Percentiles rank a stretch among this genome's conserved stretches.
Conservation (phyloP, 1,139 yeast genomes). For the Lodderomyces metapsilosis region DNA sequence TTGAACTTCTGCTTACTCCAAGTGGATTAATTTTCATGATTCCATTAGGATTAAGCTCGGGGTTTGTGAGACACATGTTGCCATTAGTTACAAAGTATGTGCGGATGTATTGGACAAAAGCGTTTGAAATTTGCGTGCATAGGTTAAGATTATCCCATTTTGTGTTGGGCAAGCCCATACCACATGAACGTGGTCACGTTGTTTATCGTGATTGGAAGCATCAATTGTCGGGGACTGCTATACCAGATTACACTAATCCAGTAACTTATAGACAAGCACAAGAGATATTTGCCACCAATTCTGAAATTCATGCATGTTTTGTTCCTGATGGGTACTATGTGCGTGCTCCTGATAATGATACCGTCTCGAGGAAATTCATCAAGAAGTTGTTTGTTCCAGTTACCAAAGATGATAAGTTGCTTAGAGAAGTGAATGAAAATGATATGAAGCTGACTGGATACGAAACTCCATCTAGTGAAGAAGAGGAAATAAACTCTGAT, state of each 20-base stretch:
- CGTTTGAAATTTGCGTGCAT: conserved; percentile 56
- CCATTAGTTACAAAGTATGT: conserved; percentile 32
- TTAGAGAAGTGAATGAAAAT: conserved; percentile 11
- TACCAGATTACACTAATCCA: conserved; percentile 63
- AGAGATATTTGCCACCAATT: conserved; percentile 40
- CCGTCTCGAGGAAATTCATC: conserved; percentile 62
- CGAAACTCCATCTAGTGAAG: conserved; percentile 21
- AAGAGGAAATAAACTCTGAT: conserved; percentile 45
- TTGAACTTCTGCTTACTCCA: conserved; percentile 16
- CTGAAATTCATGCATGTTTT: conserved; percentile 48
- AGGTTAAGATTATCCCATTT: conserved; percentile 74
- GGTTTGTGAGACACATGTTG: conserved; percentile 7
- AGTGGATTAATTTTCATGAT: conserved; percentile 13
- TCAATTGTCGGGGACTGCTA: conserved; percentile 32
- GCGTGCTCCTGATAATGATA: conserved; percentile 85
- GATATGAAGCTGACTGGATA: conserved; percentile 10
- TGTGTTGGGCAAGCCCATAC: conserved; percentile 64
- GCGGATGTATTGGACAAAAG: conserved; percentile 59
- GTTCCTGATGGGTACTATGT: conserved; percentile 78
- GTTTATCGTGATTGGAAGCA: conserved; percentile 55
- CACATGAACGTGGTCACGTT: conserved; percentile 73
- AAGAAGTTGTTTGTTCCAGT: conserved; percentile 76
- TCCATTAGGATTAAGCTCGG: conserved; percentile 8
- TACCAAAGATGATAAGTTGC: conserved; percentile 69
- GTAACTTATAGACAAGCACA: conserved; percentile 49